Evolutionary conservation across 2,329 filamentous ascomycete species (phyloP).

Genomic region (Huntiella savannae): DNA sequence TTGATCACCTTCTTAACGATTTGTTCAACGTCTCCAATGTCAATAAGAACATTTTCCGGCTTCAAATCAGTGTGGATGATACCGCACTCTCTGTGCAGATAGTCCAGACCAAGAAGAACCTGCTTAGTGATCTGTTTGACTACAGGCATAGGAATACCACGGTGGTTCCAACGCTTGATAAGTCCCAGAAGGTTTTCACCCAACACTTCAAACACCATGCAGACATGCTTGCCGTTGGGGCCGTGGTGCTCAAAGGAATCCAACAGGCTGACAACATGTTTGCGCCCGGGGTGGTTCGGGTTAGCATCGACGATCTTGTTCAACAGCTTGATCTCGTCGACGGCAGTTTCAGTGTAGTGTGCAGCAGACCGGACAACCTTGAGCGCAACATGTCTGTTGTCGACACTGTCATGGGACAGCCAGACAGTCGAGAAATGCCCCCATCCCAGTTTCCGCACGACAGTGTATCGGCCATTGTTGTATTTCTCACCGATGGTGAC

Average conservation of each 20-base stretch:
- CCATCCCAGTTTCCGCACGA: constrained; percentile 93
- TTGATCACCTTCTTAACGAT: constrained; percentile 95
- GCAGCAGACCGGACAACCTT: constrained; percentile 96
- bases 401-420: constrained; percentile 64
- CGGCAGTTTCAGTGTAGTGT: constrained; percentile 95
- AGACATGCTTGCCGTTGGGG: constrained; percentile 88
- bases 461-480: constrained; percentile 91
- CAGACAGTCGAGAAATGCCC: constrained; percentile 98
- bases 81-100: constrained; percentile 90
- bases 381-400: constrained; percentile 83
- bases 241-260: constrained; percentile 97
- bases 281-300: constrained; percentile 78
- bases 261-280: constrained; percentile 86
- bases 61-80: constrained; percentile 98
- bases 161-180: constrained; percentile 97
- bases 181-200: constrained; percentile 86
- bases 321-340: constrained; percentile 96
- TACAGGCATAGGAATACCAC: constrained; percentile 85
- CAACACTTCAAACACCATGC: constrained; percentile 97
- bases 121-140: constrained; percentile 99
- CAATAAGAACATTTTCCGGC: constrained; percentile 94
- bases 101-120: constrained; percentile 85
- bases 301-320: constrained; percentile 95
- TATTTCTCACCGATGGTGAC: constrained; percentile 89
- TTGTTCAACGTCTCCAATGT: constrained; percentile 96